These are phyloP conservation scores for Apodospora peruviana DNA, from an alignment of 495 filamentous ascomycete genomes.

Conservation along the genomic window DNA sequence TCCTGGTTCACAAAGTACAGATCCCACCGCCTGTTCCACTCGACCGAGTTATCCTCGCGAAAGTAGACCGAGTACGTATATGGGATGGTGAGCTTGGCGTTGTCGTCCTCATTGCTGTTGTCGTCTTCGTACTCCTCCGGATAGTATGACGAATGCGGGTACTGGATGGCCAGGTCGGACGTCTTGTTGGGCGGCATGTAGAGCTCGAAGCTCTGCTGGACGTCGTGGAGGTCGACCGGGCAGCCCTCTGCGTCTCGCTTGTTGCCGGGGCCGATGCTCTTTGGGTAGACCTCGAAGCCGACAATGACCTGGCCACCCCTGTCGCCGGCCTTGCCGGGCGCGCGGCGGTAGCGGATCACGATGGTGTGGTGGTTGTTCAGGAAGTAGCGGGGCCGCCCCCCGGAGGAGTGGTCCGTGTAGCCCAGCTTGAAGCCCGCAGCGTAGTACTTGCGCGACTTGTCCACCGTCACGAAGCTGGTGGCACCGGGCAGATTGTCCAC, in stretches of 20 bases:
- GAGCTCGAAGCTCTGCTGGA: constrained; percentile 61
- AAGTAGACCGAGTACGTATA: constrained; percentile 94
- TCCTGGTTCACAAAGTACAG: constrained; percentile 90
- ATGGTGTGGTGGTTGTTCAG: constrained; percentile 92
- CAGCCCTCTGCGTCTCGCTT: constrained; percentile 56
- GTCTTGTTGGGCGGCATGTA: constrained; percentile 59
- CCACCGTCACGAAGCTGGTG: constrained; percentile 86
- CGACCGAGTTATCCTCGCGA: constrained; percentile 73
- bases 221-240: constrained; percentile 58
- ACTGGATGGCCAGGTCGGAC: constrained; percentile 34
- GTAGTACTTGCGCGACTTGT: constrained; percentile 86
- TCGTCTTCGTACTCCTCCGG: constrained; percentile 23
- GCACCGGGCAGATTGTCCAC: constrained; percentile 92
- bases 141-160: constrained; percentile 54
- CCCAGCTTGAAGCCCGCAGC: constrained; percentile 94
- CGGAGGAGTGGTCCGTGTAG: constrained; percentile 62
- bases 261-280: constrained; percentile 65
- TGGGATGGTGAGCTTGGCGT: constrained; percentile 68
- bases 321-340: constrained; percentile 60
- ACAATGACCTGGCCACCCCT: constrained; percentile 78
- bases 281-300: constrained; percentile 89
- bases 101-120: constrained; percentile 52
- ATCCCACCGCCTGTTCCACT: constrained; percentile 88
- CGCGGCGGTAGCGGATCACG: constrained; percentile 75
- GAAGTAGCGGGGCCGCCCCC: constrained; percentile 63